Evolutionary conservation across 345 rosid species (phyloP).

Genomic region (Eucalyptus decipiens): DNA sequence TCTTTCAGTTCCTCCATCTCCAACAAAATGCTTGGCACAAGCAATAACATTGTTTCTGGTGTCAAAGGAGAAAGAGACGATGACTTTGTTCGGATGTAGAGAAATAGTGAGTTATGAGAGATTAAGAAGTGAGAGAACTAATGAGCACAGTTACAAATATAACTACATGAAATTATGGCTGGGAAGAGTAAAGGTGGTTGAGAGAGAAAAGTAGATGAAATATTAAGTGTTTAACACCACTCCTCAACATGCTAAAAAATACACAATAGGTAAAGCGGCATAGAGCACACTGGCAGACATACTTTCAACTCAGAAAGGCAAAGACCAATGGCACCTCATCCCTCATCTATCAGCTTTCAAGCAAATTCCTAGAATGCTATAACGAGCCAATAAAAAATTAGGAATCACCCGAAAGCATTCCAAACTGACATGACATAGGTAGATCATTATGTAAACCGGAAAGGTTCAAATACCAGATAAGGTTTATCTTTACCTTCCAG

Average conservation of each 20-base stretch:
- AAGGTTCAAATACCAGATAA: background rate
- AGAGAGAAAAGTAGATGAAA: background rate
- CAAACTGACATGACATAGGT: background rate
- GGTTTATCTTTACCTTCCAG: conserved; percentile 50
- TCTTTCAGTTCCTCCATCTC: conserved; percentile 77
- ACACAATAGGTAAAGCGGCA: background rate
- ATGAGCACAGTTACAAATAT: background rate
- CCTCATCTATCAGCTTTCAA: background rate
- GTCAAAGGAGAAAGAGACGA: conserved; percentile 2
- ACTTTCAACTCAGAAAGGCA: background rate
- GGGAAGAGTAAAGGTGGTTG: background rate
- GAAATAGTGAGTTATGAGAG: background rate
- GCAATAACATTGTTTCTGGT: conserved; percentile 66
- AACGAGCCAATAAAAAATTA: background rate
- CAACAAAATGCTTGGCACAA: conserved; percentile 94
- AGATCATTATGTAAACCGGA: background rate
- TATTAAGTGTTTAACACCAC: background rate
- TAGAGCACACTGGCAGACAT: background rate
- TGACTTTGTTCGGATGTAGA: background rate
- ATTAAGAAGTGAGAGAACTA: background rate
- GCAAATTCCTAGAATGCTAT: background rate
- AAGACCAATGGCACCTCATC: background rate
- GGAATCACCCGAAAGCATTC: background rate
- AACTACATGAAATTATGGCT: background rate
- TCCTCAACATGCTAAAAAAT: background rate